Base-by-base conservation (phyloP, 768 basidiomycete species). In the Galerina sulciceps region DNA sequence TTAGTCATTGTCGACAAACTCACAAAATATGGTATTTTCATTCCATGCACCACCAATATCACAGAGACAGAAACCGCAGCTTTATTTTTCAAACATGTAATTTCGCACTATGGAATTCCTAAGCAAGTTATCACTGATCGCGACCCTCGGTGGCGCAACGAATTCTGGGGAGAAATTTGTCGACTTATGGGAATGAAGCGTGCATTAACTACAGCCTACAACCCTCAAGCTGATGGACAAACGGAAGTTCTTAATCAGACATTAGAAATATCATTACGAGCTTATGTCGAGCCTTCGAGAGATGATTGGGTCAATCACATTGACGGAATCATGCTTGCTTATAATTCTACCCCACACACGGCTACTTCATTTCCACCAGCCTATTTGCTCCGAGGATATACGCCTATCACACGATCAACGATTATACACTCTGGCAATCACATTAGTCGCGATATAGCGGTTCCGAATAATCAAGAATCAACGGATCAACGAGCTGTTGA, bases 11-110 rank as follows among this genome's bases (percentile, higher is more conserved):
- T 80, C 6, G 71, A 73, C 48, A 66, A 70, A 53, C 57, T 73
- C 0, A 75, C 76, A 3, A 83, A 83, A 56, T 71, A 70, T 61
- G 74, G 63, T 0, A 69, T 75, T 14, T 79, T 82, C 63, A 71
- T 81, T 17, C 77, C 79, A 3, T 58, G 64, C 37, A 53, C 55
- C 13, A 65, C 69, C 6, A 64, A 23, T 0, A 64, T 74, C 22
- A 66, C 61, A 4, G 61, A 76, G 5, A 26, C 38, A 2, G 71
- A 72, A 15, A 67, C 73, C 0, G 73, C 75, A 1, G 22, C 45
- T 6, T 44, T 76, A 0, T 75, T 78, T 51, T 54, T 74, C 44
- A 48, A 68, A 3, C 61, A 75, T 26, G 65, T 76, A 13, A 64
- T 68, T 14, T 38, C 53, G 13, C 22, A 67, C 5, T 71, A 62